phyloP scores from a whole-genome alignment of 2,329 filamentous ascomycete genomes.

The Venturia effusa region DNA sequence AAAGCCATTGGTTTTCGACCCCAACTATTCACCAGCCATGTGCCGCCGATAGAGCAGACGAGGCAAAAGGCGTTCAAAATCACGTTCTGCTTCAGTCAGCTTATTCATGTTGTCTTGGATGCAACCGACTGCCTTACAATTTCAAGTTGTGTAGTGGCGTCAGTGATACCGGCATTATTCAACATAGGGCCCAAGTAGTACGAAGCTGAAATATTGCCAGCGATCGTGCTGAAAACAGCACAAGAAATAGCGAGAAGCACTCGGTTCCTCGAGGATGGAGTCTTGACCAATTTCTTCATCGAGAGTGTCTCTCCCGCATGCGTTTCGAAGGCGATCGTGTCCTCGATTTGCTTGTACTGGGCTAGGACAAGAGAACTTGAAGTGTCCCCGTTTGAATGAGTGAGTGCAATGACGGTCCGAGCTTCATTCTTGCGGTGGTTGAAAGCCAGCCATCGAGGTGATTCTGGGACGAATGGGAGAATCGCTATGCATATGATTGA shows the following conservation, averaged over 20 bases:
- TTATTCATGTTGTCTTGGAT: neutral
- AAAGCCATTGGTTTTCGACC: slow-evolving; percentile 36
- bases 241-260: slow-evolving; percentile 29
- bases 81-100: slow-evolving; percentile 28
- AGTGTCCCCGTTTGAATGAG: slow-evolving; percentile 34
- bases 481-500: slow-evolving; percentile 31
- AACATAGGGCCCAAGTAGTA: slow-evolving; percentile 35
- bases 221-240: slow-evolving; percentile 25
- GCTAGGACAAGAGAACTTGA: slow-evolving; percentile 28
- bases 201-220: slow-evolving; percentile 31
- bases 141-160: slow-evolving; percentile 32
- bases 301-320: slow-evolving; percentile 28
- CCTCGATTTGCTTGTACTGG: slow-evolving; percentile 37
- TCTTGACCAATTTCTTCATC: slow-evolving; percentile 27
- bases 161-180: slow-evolving; percentile 35
- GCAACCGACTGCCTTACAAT: slow-evolving; percentile 18
- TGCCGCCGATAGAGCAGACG: slow-evolving; percentile 31
- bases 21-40: slow-evolving; percentile 30
- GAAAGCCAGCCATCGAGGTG: slow-evolving; percentile 37
- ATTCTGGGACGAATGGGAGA: slow-evolving; percentile 34
- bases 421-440: slow-evolving; percentile 33
- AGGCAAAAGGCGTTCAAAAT: slow-evolving; percentile 43
- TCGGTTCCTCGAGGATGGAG: slow-evolving; percentile 26
- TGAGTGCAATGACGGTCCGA: slow-evolving; percentile 30
- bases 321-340: slow-evolving; percentile 36